Base-by-base conservation (phyloP, 108 stramenopile genomes). In the Skeletonema potamos region DNA sequence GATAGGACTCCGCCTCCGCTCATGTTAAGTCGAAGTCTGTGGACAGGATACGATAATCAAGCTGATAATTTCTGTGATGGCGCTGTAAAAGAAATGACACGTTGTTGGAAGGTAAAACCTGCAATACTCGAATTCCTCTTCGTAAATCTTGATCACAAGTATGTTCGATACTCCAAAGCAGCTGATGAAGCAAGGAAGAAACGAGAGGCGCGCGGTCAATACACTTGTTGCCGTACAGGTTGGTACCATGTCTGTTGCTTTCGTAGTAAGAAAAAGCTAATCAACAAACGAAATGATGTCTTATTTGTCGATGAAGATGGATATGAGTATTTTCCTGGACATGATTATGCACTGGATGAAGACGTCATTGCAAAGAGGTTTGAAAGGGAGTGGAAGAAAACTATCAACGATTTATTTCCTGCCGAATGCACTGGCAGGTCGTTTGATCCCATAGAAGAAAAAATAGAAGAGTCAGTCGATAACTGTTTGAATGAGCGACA, bases 1-100 rank as follows among this genome's bases (percentile, higher is more conserved):
- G 54, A 56, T 18, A 27, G 81, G 20, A 66, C 77, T 36, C 81
- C 81, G 0, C 81, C 81, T 9, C 81, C 81, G 1, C 32, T 82
- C 4, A 82, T 82, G 81, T 18, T 51, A 15, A 78, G 81, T 73
- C 58, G 81, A 22, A 82, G 81, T 39, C 37, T 77, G 32, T 77
- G 76, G 81, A 58, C 32, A 28, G 79, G 79, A 11, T 18, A 43
- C 18, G 55, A 62, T 28, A 55, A 71, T 20, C 32, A 51, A 6
- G 66, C 28, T 27, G 70, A 71, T 1, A 48, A 34, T 26, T 34
- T 34, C n/a, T 22, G 29, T n/a, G 6, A 54, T 64, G 46, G 26
- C 24, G 17, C 6, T 12, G 51, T 2, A 12, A 27, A 34, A 10
- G 41, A 62, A 33, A 24, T 13, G 15, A 48, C 58, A 22, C 27